Base-by-base conservation (phyloP, 1,139 yeast genomes). In the Suhomyces kunorum region DNA sequence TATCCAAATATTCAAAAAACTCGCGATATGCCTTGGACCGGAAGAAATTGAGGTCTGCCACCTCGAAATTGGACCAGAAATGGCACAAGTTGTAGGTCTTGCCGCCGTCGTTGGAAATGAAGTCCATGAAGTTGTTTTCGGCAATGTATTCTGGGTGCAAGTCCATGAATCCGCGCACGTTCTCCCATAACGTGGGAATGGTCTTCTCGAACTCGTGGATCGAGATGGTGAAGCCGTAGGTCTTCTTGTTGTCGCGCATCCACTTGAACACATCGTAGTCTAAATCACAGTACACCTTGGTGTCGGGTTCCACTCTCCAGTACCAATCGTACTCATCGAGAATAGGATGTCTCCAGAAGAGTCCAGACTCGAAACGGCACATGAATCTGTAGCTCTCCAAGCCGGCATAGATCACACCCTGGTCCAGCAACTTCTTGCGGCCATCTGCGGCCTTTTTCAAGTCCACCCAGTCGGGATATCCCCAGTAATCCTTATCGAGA, bases 21-120 rank as follows among this genome's bases (percentile, higher is more conserved):
- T 73, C 74, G 12, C 71, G 61, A 61, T 89, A 89, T 2, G 82
- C 81, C 31, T 77, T 71, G 8, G 79, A 65, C 53, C 95, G 67
- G 83, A 87, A 87, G 57, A 89, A 83, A 48, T 83, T 83, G 53
- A 89, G 70, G 45, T 80, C 78, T 1, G 83, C 96, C 52, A 89
- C 75, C 63, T 89, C 97, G 56, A 89, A 89, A 66, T 89, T 89
- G 25, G 95, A 81, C 97, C 97, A 89, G 71, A 83, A 89, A 59
- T 89, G 97, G 61, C 96, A 87, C 48, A 78, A 63, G 63, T 88
- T 88, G 64, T 86, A 88, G 4, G 80, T 70, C 34, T 73, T 71
- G 12, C 92, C 87, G 6, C 68, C 66, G 58, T 84, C 88, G 47
- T 76, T 63, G 27, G 78, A 66, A 67, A 80, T 66, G 50, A 79